A percentile compares a stretch with the other conserved stretches of the same genome.
phyloP scores from a whole-genome alignment of 768 basidiomycete genomes.

The Psilocybe tampanensis region DNA sequence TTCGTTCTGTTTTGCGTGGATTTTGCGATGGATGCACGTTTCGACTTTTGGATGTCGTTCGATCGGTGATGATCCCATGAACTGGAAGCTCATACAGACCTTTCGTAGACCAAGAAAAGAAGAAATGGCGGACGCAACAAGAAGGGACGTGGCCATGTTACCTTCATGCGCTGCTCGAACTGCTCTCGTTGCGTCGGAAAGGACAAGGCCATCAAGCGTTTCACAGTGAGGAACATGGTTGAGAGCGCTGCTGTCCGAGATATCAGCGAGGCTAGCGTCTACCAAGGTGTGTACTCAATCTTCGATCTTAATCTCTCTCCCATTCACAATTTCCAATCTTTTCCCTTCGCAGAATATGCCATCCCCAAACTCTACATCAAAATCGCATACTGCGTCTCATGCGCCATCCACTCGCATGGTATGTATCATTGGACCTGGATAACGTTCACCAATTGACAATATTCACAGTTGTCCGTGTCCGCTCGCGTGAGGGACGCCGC shows the following conservation, averaged over 20 bases:
- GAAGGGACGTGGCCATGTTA: constrained; percentile 96
- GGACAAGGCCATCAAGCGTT: constrained; percentile 99
- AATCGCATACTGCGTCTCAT: constrained; percentile 98
- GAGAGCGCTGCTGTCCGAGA: constrained; percentile 98
- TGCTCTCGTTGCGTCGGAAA: constrained; percentile 97
- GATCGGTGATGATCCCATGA: constrained; percentile 1
- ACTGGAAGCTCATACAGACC: constrained; percentile 19
- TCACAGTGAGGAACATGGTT: constrained; percentile 99
- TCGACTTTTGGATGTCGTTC: constrained; percentile 36
- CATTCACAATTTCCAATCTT: constrained; percentile 1
- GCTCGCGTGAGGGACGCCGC: constrained; percentile 92
- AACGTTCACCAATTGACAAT: neutral
- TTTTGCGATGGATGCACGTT: constrained; percentile 39
- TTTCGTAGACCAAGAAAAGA: constrained; percentile 92
- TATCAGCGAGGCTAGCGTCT: constrained; percentile 95
- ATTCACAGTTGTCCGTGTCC: constrained; percentile 89
- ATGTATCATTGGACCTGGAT: constrained; percentile 29
- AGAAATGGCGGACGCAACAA: constrained; percentile 99
- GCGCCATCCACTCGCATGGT: constrained; percentile 99
- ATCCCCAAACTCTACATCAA: constrained; percentile 99
- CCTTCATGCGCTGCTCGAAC: constrained; percentile 97
- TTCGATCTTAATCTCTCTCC: neutral
- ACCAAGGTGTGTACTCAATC: constrained; percentile 62
- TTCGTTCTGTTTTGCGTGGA: constrained; percentile 19
- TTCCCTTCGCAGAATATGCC: constrained; percentile 71